Evolutionary conservation across 2,329 filamentous ascomycete genomes (phyloP), one percentile per base, ranked within the genome.

Genomic region (Nemania abortiva): DNA sequence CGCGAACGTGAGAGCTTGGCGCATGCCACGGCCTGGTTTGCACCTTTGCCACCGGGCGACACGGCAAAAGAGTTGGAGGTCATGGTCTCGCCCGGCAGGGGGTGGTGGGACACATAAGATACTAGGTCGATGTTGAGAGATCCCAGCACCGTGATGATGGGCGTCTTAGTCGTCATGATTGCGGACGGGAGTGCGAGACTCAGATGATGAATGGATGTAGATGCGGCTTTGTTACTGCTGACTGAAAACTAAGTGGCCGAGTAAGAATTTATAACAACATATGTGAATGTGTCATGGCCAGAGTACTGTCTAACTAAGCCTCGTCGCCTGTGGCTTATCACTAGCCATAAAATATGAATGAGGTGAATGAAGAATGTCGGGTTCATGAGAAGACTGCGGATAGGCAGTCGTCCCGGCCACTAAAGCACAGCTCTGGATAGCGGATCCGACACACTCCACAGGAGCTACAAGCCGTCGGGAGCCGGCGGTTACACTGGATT

Each of bases 111-210:
- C 39, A 96, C 96, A 76, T 93, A 90, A 49, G 94, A 95, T 71
- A 97, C 93, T 72, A 98, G 90, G 83, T 99, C 95, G 79, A 93
- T 93, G 83, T 98, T 98, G 70, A 99, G 90, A 39, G 95, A 98
- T 75, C 95, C 95, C 74, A 98, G 90, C 71, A 98, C 88, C 71
- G 92, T 91, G 79, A 98, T 96, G 75, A 81, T 81, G 24, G 84
- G 84, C 59, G 68, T 74, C 66, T 65, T 68, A 67, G 72, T 2
- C 20, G 74, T 66, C 73, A 76, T 76, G 37, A 39, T 74, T 58
- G 56, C 24, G 15, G 49, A 18, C 20, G 31, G 31, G 31, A 34
- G 31, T 34, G 3, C 20, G 20, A 37, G 39, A 39, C 4, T 6
- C 31, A 56, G 53, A 2, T 6, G 27, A 20, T 3, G 11, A 34